These are phyloP conservation scores for Verticillium isaacii DNA, from an alignment of 2,329 filamentous ascomycete species.

Conservation along the genomic window DNA sequence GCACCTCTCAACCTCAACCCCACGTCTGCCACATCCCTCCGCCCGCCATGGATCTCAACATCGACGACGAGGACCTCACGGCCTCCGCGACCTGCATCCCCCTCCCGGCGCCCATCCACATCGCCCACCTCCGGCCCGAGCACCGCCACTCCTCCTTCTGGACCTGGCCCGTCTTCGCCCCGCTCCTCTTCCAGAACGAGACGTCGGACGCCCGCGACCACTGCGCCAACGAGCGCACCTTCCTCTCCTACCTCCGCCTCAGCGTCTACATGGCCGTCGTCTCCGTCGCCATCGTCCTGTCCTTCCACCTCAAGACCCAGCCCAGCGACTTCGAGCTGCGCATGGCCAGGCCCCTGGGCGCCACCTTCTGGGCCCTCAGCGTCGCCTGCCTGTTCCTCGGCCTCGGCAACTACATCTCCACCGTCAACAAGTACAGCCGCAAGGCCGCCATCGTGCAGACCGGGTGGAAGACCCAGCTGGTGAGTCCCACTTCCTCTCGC, in stretches of 20 bases:
- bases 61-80: slow-evolving; percentile 31
- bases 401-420: slow-evolving; percentile 81
- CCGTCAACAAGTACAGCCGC: slow-evolving; percentile 73
- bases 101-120: background rate
- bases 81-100: slow-evolving; percentile 22
- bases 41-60: background rate
- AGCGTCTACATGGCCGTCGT: slow-evolving; percentile 90
- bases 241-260: slow-evolving; percentile 86
- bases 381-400: slow-evolving; percentile 73
- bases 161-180: slow-evolving; percentile 58
- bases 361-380: slow-evolving; percentile 82
- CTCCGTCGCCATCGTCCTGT: slow-evolving; percentile 82
- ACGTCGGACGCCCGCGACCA: slow-evolving; percentile 72
- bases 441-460: slow-evolving; percentile 82
- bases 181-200: slow-evolving; percentile 70
- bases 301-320: slow-evolving; percentile 79
- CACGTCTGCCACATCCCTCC: background rate
- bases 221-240: slow-evolving; percentile 74
- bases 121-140: background rate
- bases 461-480: slow-evolving; percentile 86
- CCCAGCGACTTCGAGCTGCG: slow-evolving; percentile 67
- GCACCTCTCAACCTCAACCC: background rate
- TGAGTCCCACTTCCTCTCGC: slow-evolving; percentile 33
- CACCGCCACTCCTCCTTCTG: slow-evolving; percentile 36
- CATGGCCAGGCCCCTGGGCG: slow-evolving; percentile 78